Evolutionary conservation across 2,329 filamentous ascomycete genomes (phyloP), one percentile per base, ranked within the genome.

Genomic region (Elsinoe australis): DNA sequence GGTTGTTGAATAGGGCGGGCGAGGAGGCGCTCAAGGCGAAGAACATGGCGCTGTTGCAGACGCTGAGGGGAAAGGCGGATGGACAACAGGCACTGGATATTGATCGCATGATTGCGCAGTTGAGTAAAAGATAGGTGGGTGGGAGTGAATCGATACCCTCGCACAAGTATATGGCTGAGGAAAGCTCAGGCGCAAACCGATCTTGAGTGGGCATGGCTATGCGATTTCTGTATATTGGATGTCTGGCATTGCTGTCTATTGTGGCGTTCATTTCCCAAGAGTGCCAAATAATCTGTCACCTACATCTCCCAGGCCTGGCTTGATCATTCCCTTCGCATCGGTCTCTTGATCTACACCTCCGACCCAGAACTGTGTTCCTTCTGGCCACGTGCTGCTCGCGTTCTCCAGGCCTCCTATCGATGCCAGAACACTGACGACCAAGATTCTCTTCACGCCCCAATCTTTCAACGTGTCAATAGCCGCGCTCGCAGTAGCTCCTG

Each of bases 231-330:
- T n/a, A n/a, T n/a, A n/a, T n/a, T n/a, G n/a, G n/a, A n/a, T n/a
- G n/a, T n/a, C n/a, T n/a, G n/a, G n/a, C n/a, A n/a, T n/a, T n/a
- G n/a, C n/a, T n/a, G n/a, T n/a, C n/a, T n/a, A n/a, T n/a, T n/a
- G 29, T 15, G 17, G 29, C 5, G 19, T 12, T 56, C 62, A 94
- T 65, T 94, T 95, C 17, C 88, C 89, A 64, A 90, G 76, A 0
- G 89, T 94, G 68, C 94, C 70, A 67, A 90, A 95, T 66, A 96
- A 65, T 42, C 90, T 73, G 68, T 96, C 90, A 1, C 90, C 90
- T 50, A 95, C 82, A 67, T 95, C 90, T 1, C 89, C 90, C 54
- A 95, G 60, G 0, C 90, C 90, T 0, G 89, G 89, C 70, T 83
- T 85, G 54, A 95, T 82, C 88, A 95, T 95, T 6, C 90, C 89